A percentile compares a stretch with the other conserved stretches of the same genome.
Conservation (phyloP, 2,329 filamentous ascomycete species). For the Aspergillus pseudoglaucus region DNA sequence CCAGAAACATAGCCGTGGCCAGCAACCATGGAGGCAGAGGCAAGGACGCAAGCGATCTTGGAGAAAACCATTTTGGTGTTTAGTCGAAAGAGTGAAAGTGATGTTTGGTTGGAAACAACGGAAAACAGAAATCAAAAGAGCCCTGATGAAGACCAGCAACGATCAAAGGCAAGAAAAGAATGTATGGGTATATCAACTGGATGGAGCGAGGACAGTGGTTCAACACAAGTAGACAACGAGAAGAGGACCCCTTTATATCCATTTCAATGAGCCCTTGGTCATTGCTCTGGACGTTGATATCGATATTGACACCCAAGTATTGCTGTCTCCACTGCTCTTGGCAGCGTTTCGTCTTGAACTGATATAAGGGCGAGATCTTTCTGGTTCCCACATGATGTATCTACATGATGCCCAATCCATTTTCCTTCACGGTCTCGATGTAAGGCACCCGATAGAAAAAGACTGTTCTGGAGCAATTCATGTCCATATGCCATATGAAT, state of each 20-base stretch:
- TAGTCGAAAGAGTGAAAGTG: background rate
- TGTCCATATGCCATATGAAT: background rate
- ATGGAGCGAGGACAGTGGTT: background rate
- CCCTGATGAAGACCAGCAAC: slow-evolving; percentile 10
- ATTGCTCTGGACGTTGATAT: background rate
- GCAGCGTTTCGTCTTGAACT: background rate
- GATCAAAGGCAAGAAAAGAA: slow-evolving; percentile 8
- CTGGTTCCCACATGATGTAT: background rate
- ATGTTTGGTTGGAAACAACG: background rate
- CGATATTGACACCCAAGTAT: background rate
- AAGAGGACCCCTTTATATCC: background rate
- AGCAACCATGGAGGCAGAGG: slow-evolving; percentile 24
- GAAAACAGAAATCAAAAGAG: slow-evolving; percentile 7
- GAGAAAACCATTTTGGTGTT: slow-evolving; percentile 17
- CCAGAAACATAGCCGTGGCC: slow-evolving; percentile 31
- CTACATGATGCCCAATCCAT: background rate
- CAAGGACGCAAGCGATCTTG: slow-evolving; percentile 21
- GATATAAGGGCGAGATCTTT: background rate
- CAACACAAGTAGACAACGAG: background rate
- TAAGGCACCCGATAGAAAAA: background rate
- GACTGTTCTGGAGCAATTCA: background rate
- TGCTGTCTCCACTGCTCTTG: background rate
- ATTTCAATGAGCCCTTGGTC: background rate
- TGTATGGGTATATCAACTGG: background rate
- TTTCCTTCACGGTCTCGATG: background rate